Evolutionary conservation across 352 stramenopile genomes (phyloP), one percentile per base, ranked within the genome.

Genomic region (Blastocystis sp.): DNA sequence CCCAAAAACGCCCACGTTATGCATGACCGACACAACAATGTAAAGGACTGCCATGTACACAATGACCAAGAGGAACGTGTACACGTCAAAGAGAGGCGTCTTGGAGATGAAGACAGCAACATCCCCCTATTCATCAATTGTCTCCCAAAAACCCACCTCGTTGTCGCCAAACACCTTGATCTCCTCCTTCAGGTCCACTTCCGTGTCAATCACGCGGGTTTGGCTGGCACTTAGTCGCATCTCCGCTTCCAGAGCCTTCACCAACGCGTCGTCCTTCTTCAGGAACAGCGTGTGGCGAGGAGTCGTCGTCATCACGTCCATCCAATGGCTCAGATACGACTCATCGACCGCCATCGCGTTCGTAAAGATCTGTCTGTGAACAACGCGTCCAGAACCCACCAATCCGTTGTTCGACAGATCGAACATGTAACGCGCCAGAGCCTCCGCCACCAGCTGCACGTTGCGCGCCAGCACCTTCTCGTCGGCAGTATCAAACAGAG

Each of bases 101-200:
- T 78, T 78, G 4, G 65, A 56, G 3, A 78, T 38, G 65, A 78
- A 78, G 2, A 78, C 65, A 1, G 65, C 4, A 24, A 78, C 49
- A 7, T 44, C 27, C 1, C 65, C 65, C 65, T 67, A 42, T 14
- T 14, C 57, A 29, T 67, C 57, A 67, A 24, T 7, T 4, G 18
- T 24, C n/a, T 14, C n/a, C 24, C 57, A 14, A 14, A 67, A 7
- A 36, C 14, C 38, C 24, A 67, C 57, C 29, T 9, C 44, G 49
- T 78, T 78, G n/a, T 78, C 65, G 27, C 32, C 40, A 38, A 78
- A 78, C 40, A 78, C 65, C 65, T 61, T 78, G 3, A 78, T 38
- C 44, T 78, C 65, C 44, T 78, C 65, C 65, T 78, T 78, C 65
- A 78, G 32, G 32, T 78, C 65, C 65, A 57, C 56, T 21, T 78